A percentile compares a stretch with the other conserved stretches of the same genome.
phyloP scores from a whole-genome alignment of 306 rosid genomes.

The Malus sylvestris region DNA sequence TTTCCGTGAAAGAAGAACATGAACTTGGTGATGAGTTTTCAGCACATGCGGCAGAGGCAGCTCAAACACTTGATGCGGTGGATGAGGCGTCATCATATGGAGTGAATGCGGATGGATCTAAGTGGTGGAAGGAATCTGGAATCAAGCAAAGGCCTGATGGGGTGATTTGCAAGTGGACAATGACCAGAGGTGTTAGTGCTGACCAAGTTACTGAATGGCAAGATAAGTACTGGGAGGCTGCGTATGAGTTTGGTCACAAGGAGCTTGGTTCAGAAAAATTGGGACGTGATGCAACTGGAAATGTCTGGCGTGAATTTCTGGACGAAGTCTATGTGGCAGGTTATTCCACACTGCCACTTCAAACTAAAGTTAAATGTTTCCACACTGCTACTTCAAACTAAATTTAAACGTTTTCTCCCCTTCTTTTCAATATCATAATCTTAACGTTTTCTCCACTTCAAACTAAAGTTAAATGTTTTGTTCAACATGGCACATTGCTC shows the following conservation, averaged over 20 bases:
- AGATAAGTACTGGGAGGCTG: slow-evolving; percentile 90
- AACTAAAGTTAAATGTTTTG: no score
- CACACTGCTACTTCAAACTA: not conserved
- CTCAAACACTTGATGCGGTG: slow-evolving; percentile 46
- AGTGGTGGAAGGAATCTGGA: slow-evolving; percentile 89
- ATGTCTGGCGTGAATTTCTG: slow-evolving; percentile 87
- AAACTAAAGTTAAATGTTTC: not conserved
- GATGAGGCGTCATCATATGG: slow-evolving; percentile 35
- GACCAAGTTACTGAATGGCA: slow-evolving; percentile 80
- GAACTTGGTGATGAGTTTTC: slow-evolving; percentile 42
- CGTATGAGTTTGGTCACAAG: slow-evolving; percentile 82
- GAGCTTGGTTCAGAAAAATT: slow-evolving; percentile 97
- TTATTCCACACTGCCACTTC: slow-evolving; percentile 17
- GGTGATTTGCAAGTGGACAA: slow-evolving; percentile 86
- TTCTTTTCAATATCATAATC: not conserved
- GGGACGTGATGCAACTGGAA: slow-evolving; percentile 78
- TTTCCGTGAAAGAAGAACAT: slow-evolving; percentile 49
- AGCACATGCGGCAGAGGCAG: slow-evolving; percentile 62
- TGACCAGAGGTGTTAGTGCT: slow-evolving; percentile 76
- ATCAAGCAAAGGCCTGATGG: slow-evolving; percentile 69
- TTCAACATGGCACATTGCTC: no score
- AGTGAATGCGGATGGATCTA: slow-evolving; percentile 56
- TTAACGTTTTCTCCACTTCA: not conserved
- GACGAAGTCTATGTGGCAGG: slow-evolving; percentile 77
- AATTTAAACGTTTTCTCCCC: not conserved